Evolutionary conservation across 2,329 filamentous ascomycete genomes (phyloP).

Genomic region (Chalaropsis thielavioides): DNA sequence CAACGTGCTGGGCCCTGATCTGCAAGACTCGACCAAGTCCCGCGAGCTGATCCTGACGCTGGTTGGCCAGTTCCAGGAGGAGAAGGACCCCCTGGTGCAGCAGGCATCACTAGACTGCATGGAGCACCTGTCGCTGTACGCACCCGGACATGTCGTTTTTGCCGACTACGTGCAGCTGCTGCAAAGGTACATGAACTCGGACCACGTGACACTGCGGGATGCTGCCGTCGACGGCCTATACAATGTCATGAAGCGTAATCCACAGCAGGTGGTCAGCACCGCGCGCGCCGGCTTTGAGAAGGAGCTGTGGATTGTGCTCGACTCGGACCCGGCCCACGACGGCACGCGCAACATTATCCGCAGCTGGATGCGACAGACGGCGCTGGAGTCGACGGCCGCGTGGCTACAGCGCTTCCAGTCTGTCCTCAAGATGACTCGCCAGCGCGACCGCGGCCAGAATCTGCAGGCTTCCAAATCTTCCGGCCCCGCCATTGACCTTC

Average conservation of each 20-base stretch:
- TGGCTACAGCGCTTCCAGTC: constrained; percentile 85
- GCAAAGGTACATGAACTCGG: constrained; percentile 61
- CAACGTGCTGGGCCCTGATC: constrained; percentile 86
- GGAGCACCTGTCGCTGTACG: constrained; percentile 85
- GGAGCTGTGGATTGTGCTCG: constrained; percentile 78
- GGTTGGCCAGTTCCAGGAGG: constrained; percentile 66
- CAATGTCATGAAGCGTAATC: constrained; percentile 87
- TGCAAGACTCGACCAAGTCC: constrained; percentile 86
- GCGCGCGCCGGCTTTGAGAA: constrained; percentile 73
- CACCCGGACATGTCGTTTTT: constrained; percentile 75
- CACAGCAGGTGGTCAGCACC: constrained; percentile 63
- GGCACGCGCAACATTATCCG: constrained; percentile 75
- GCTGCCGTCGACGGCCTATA: constrained; percentile 79
- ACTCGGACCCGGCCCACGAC: constrained; percentile 59
- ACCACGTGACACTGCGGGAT: constrained; percentile 54
- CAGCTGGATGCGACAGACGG: constrained; percentile 89
- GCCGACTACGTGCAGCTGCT: constrained; percentile 67
- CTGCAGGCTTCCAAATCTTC: constrained; percentile 19
- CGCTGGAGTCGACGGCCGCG: constrained; percentile 58
- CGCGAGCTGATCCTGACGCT: constrained; percentile 81
- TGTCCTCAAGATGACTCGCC: constrained; percentile 68
- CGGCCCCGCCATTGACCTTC: constrained; percentile 52
- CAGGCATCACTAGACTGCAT: constrained; percentile 68
- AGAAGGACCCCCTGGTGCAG: constrained; percentile 55
- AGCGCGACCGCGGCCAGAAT: constrained; percentile 12